A percentile compares a stretch with the other conserved stretches of the same genome.
phyloP scores from a whole-genome alignment of 768 basidiomycete genomes.

The Trametes cubensis region DNA sequence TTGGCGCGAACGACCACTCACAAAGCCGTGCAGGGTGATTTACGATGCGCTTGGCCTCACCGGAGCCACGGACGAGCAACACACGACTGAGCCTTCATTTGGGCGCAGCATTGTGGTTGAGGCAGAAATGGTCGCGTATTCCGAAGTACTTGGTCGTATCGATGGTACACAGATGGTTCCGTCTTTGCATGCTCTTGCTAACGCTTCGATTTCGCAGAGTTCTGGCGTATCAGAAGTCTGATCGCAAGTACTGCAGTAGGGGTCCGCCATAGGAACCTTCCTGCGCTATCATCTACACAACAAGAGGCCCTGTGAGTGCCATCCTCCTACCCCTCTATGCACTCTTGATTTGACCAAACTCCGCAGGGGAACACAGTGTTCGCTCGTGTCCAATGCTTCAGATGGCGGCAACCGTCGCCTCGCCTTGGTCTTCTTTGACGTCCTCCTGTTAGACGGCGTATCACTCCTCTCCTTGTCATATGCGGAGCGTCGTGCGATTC shows the following conservation, averaged over 20 bases:
- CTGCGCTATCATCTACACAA: constrained; percentile 9
- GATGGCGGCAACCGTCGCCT: constrained; percentile 54
- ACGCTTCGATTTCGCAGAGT: constrained; percentile 49
- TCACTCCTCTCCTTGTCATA: constrained; percentile 63
- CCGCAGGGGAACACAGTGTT: constrained; percentile 39
- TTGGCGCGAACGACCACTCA: background rate
- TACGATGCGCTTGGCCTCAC: constrained; percentile 57
- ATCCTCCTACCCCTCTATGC: constrained; percentile 12
- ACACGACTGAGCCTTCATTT: constrained; percentile 1
- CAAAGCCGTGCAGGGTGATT: constrained; percentile 46
- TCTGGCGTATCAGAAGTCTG: constrained; percentile 70
- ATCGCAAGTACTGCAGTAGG: constrained; percentile 62
- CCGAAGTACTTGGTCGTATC: constrained; percentile 54
- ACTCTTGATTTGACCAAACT: background rate
- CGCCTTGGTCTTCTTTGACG: constrained; percentile 86
- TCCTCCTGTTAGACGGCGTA: constrained; percentile 67
- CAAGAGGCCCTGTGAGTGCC: constrained; percentile 7
- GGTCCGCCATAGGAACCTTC: constrained; percentile 38
- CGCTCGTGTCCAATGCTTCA: constrained; percentile 44
- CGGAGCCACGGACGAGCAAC: background rate
- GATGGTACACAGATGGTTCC: constrained; percentile 60
- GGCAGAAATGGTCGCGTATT: constrained; percentile 89
- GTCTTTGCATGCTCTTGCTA: background rate
- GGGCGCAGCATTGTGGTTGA: constrained; percentile 54
- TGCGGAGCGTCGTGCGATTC: constrained; percentile 54